Conservation (phyloP, 495 filamentous ascomycete species). For the Penicillium salamii region DNA sequence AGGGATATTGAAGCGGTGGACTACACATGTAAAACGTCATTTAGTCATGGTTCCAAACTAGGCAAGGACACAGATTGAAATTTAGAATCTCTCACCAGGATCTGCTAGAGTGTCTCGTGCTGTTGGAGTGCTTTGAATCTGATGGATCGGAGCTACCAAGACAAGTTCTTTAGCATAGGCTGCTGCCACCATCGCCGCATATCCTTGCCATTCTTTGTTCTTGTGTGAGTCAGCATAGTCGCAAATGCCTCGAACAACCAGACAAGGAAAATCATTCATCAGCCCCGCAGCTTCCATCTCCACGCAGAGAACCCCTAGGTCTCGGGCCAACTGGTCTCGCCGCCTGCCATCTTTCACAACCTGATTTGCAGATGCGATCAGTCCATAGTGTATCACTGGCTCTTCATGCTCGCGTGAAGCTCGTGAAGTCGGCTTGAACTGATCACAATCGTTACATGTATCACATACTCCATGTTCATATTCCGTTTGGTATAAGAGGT, state of each 20-base stretch:
- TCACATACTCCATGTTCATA: slow-evolving; percentile 23
- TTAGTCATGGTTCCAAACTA: slow-evolving; percentile 4
- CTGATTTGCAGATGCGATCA: neutral
- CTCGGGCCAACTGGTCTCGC: slow-evolving; percentile 24
- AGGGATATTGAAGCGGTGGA: slow-evolving; percentile 18
- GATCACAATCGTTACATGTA: slow-evolving; percentile 19
- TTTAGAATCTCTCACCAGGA: slow-evolving; percentile 12
- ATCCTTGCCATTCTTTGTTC: slow-evolving; percentile 34
- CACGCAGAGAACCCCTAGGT: slow-evolving; percentile 34
- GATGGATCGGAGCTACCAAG: slow-evolving; percentile 7
- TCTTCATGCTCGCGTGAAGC: slow-evolving; percentile 11
- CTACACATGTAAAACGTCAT: slow-evolving; percentile 5
- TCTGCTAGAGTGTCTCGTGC: slow-evolving; percentile 10
- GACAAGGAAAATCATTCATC: slow-evolving; percentile 33
- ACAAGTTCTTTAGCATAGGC: slow-evolving; percentile 32
- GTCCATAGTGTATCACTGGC: slow-evolving; percentile 12
- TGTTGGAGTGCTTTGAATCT: slow-evolving; percentile 3
- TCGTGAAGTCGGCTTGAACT: slow-evolving; percentile 10
- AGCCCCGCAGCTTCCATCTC: slow-evolving; percentile 45
- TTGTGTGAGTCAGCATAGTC: slow-evolving; percentile 38
- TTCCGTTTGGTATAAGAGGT: slow-evolving; percentile 25
- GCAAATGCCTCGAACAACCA: slow-evolving; percentile 35
- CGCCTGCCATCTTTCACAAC: slow-evolving; percentile 24
- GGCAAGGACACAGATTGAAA: neutral
- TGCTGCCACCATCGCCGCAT: slow-evolving; percentile 26